Base-by-base conservation (phyloP, 192 early-diverging fungal species). In the Mortierella hygrophila region DNA sequence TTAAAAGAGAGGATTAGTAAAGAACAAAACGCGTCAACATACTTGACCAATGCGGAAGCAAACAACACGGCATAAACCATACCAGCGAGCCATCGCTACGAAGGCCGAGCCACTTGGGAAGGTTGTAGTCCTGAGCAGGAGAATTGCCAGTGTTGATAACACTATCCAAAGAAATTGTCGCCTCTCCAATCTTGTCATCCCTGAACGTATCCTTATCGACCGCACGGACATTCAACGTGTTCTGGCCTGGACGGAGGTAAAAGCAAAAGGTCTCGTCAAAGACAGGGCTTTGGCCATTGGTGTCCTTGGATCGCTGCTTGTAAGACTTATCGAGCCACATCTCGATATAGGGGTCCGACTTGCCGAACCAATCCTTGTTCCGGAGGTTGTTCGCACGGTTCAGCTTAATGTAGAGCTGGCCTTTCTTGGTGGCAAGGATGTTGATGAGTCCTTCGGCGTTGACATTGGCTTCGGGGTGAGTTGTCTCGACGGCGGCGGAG, bases 141-240 rank as follows among this genome's bases (percentile, higher is more conserved):
- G 47, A 7, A 4, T 52, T 18, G 1, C 85, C 85, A 0, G 41
- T 52, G 16, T 37, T 37, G 10, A 88, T 35, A 32, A 73, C 77
- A 35, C 76, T 44, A 20, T 60, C 42, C 11, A 89, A 47, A 20
- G 77, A 65, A 18, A 82, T 32, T 6, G 54, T 72, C 35, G 75
- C 68, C 6, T 89, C 78, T 60, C 88, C 88, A 73, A 89, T 82
- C 77, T 76, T 84, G 38, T 85, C 88, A 68, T 73, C 75, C 26
- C 76, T 74, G 35, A 89, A 63, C 49, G 55, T 44, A 70, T 89
- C 88, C 72, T 74, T 78, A 72, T 89, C 88, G 15, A 79, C 47
- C 9, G 85, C 88, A 38, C 81, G 44, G 57, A 85, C 55, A n/a
- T 86, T 70, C 15, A 89, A 60, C 54, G 82, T 85, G 68, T 85